Conservation (phyloP, 2,329 filamentous ascomycete species). For the Diaporthe australafricana region DNA sequence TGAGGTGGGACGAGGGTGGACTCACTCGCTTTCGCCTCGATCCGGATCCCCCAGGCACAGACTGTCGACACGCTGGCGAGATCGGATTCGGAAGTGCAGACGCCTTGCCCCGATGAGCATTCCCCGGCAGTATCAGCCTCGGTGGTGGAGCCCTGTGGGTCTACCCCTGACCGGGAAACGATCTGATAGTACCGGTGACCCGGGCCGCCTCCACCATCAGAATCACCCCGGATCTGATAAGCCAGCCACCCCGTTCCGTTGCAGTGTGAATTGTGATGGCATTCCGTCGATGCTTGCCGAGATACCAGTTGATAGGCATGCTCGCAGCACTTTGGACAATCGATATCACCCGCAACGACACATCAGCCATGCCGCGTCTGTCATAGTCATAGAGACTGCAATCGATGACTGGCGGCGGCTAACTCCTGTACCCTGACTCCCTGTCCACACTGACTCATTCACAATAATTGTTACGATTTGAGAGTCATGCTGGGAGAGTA, state of each 20-base stretch:
- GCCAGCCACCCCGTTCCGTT: slow-evolving; percentile 13
- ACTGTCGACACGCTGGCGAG: slow-evolving; percentile 20
- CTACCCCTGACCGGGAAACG: slow-evolving; percentile 27
- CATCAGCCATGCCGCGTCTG: background rate
- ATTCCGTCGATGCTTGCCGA: background rate
- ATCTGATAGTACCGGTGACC: slow-evolving; percentile 25
- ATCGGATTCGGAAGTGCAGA: slow-evolving; percentile 16
- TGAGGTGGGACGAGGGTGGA: slow-evolving; percentile 32
- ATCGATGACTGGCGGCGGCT: background rate
- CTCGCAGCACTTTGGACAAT: background rate
- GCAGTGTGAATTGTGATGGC: background rate
- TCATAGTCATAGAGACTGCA: background rate
- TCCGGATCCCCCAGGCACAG: slow-evolving; percentile 20
- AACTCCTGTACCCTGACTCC: background rate
- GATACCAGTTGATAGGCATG: slow-evolving; percentile 14
- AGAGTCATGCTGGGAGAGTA: slow-evolving; percentile 7
- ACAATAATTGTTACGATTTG: slow-evolving; percentile 4
- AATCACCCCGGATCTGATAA: slow-evolving; percentile 30
- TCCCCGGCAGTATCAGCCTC: slow-evolving; percentile 20
- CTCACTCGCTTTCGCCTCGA: slow-evolving; percentile 26
- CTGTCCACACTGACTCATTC: slow-evolving; percentile 25
- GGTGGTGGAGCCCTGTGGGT: slow-evolving; percentile 24
- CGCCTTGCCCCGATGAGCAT: slow-evolving; percentile 9
- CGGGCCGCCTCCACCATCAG: slow-evolving; percentile 26
- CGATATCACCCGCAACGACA: background rate